Evolutionary conservation across 805 yeast genomes (phyloP).

Genomic region (Kuraishia ogatae): DNA sequence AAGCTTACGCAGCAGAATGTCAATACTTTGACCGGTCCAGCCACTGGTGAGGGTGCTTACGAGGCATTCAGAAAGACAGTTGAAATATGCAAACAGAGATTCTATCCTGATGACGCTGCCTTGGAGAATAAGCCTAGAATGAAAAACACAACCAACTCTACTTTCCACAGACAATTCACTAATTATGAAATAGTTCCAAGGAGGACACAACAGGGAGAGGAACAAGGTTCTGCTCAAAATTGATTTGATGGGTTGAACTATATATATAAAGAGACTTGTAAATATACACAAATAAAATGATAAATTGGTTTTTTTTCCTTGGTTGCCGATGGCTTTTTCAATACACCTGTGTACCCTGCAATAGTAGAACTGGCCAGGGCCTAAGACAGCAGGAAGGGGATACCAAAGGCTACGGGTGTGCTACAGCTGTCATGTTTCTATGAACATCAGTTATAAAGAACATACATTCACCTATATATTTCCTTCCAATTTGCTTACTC

Average conservation of each 20-base stretch:
- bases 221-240: not conserved
- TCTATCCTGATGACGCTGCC: constrained; percentile 24
- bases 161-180: constrained; percentile 19
- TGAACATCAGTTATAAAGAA: not conserved
- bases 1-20: constrained; percentile 49
- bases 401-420: too few species aligned
- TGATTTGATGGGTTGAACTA: not conserved
- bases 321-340: too few species aligned
- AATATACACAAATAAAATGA: not conserved
- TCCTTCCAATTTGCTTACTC: constrained; percentile 3
- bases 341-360: too few species aligned
- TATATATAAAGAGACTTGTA: not conserved
- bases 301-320: too few species aligned
- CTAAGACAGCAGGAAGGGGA: too few species aligned
- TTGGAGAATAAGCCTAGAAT: constrained; percentile 21
- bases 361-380: too few species aligned
- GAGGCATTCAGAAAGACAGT: constrained; percentile 52
- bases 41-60: constrained; percentile 40
- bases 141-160: constrained; percentile 14
- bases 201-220: constrained; percentile 4
- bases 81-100: constrained; percentile 39
- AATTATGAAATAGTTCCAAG: constrained; percentile 24
- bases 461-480: not conserved
- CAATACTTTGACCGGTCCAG: constrained; percentile 33
- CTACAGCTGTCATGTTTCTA: not conserved